phyloP scores from a whole-genome alignment of 1,284 basidiomycete genomes.

The Ceratorhiza oryzae-sativae region DNA sequence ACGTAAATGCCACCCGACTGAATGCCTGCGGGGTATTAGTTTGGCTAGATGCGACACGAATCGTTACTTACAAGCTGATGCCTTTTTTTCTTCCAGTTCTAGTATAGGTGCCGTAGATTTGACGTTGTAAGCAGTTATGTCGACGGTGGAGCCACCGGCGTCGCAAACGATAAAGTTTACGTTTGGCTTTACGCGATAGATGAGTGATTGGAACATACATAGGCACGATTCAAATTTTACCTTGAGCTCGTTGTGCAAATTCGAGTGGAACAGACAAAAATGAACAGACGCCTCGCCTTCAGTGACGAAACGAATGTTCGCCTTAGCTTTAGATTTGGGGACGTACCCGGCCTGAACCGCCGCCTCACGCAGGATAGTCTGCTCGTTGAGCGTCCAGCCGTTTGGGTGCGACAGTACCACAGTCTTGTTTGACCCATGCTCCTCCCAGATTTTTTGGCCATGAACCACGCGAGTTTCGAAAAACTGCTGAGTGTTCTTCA shows the following conservation, averaged over 20 bases:
- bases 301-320: not conserved
- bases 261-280: slow-evolving; percentile 3
- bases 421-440: not conserved
- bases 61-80: slow-evolving; percentile 10
- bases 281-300: slow-evolving; percentile 17
- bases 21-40: slow-evolving; percentile 16
- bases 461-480: slow-evolving; percentile 31
- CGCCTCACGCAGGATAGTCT: slow-evolving; percentile 11
- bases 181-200: not conserved
- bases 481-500: slow-evolving; percentile 28
- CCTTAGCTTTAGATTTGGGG: not conserved
- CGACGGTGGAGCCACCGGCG: slow-evolving; percentile 14
- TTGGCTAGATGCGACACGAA: no score
- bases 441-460: slow-evolving; percentile 16
- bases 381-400: slow-evolving; percentile 33
- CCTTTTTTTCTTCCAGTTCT: not conserved
- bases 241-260: not conserved
- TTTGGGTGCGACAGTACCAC: slow-evolving; percentile 36
- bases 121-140: slow-evolving; percentile 8
- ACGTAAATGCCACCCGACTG: slow-evolving; percentile 39
- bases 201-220: not conserved
- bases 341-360: not conserved
- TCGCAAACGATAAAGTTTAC: slow-evolving; percentile 22
- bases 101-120: not conserved
- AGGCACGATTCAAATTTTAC: not conserved